Evolutionary conservation across 1,284 basidiomycete species (phyloP).

Genomic region (Puccinia hordei): DNA sequence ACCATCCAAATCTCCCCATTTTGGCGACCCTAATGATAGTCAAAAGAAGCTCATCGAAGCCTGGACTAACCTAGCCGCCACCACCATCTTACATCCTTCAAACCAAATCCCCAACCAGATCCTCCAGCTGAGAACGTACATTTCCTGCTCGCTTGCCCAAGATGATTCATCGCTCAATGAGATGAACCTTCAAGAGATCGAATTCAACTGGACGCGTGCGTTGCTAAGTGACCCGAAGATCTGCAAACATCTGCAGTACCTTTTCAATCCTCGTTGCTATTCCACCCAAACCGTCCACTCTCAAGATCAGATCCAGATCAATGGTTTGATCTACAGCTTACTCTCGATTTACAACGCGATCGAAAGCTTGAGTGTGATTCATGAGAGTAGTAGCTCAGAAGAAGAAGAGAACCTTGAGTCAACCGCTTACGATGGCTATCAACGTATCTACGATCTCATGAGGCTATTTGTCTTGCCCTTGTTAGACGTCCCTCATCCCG

Average conservation of each 20-base stretch:
- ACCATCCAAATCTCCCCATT: slow-evolving; percentile 14
- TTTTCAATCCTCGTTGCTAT: slow-evolving; percentile 20
- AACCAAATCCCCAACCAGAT: slow-evolving; percentile 15
- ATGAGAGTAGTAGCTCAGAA: slow-evolving; percentile 12
- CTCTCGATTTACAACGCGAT: slow-evolving; percentile 27
- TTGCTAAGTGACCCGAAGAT: slow-evolving; percentile 39
- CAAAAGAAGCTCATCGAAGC: slow-evolving; percentile 13
- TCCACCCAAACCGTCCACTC: not conserved
- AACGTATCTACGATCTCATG: slow-evolving; percentile 22
- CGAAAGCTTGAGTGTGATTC: slow-evolving; percentile 14
- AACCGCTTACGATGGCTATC: slow-evolving; percentile 5
- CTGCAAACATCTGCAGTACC: slow-evolving; percentile 31
- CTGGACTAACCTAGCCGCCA: slow-evolving; percentile 32
- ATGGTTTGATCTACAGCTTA: slow-evolving; percentile 38
- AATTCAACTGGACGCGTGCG: slow-evolving; percentile 40
- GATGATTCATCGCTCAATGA: not conserved
- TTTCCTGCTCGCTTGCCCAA: not conserved
- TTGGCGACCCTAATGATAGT: not conserved
- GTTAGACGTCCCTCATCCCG: not conserved
- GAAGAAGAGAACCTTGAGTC: not conserved
- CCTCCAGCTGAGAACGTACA: slow-evolving; percentile 9
- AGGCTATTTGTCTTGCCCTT: slow-evolving; percentile 40
- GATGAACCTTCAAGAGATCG: slow-evolving; percentile 3
- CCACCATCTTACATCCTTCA: slow-evolving; percentile 18
- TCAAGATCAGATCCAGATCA: not conserved